Evolutionary conservation across 2,329 filamentous ascomycete species (phyloP), one percentile per base, ranked within the genome.

Genomic region (Paraphaeosphaeria minitans): DNA sequence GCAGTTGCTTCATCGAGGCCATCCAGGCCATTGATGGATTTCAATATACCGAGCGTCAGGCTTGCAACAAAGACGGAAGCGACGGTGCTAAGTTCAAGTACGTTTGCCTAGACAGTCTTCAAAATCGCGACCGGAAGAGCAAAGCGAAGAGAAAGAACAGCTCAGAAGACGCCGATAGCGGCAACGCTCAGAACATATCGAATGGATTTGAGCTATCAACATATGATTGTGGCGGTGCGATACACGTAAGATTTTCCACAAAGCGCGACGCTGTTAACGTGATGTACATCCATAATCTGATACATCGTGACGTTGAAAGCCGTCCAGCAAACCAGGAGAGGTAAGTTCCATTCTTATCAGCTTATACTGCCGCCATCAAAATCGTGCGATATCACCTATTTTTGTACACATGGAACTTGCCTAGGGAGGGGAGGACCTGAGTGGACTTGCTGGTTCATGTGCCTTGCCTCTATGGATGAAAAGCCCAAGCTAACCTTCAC

Each of bases 271-370:
- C 71, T 6, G 64, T 77, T 33, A 71, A 75, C 47, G 69, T 76
- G 1, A 66, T 76, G 22, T 77, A 77, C 53, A 73, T 71, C 49
- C 74, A 76, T 53, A 75, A 74, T 39, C 72, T 70, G 4, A 71
- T 76, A 27, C 74, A 76, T 55, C 51, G 67, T 59, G 65, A 67
- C 48, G 55, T 62, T 8, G 57, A 63, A n/a, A 64, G 57, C n/a
- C 64, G 62, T 27, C 59, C 50, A 41, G 41, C 14, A 27, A 58
- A 55, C 24, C 52, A 43, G 19, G 52, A 69, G n/a, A 64, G 61
- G 70, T 72, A 63, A 21, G 69, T 65, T 12, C 14, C 24, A 10
- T 55, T 19, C 14, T 33, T 33, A 43, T 29, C 6, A 12, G 19
- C 14, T 29, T 13, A 47, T 3, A 27, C 9, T n/a, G 43, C 29